Evolutionary conservation across 139 green algal species (phyloP).

Genomic region (Chlamydomonas eustigma): DNA sequence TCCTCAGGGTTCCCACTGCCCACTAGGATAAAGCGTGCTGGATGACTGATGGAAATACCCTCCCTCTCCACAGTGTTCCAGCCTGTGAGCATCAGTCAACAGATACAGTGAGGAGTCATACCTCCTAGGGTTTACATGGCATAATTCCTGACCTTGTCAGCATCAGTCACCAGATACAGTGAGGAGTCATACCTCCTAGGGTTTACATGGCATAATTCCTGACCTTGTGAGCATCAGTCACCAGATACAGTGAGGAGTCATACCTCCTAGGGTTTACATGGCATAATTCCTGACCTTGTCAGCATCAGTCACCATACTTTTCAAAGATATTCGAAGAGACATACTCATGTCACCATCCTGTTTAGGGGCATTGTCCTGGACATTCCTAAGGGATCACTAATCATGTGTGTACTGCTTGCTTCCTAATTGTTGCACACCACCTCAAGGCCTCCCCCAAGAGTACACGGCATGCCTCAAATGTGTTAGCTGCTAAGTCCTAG

Average conservation of each 20-base stretch:
- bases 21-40: slow-evolving; percentile 74
- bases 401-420: no score
- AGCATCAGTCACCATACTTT: no score
- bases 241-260: not conserved
- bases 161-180: not conserved
- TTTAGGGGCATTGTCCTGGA: no score
- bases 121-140: not conserved
- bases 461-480: no score
- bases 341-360: no score
- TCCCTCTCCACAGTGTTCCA: slow-evolving; percentile 78
- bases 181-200: not conserved
- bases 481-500: no score
- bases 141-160: slow-evolving; percentile 25
- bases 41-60: slow-evolving; percentile 71
- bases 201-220: no score
- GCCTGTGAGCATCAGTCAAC: slow-evolving; percentile 18
- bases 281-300: not conserved
- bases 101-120: not conserved
- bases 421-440: no score
- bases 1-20: slow-evolving; percentile 68
- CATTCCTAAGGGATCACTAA: no score
- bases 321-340: no score
- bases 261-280: not conserved
- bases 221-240: slow-evolving; percentile 24
- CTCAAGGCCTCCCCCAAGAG: no score